A percentile compares a stretch with the other conserved stretches of the same genome.
Evolutionary conservation across 140 eudicot genomes (phyloP).

Genomic region (Artemisia princeps): DNA sequence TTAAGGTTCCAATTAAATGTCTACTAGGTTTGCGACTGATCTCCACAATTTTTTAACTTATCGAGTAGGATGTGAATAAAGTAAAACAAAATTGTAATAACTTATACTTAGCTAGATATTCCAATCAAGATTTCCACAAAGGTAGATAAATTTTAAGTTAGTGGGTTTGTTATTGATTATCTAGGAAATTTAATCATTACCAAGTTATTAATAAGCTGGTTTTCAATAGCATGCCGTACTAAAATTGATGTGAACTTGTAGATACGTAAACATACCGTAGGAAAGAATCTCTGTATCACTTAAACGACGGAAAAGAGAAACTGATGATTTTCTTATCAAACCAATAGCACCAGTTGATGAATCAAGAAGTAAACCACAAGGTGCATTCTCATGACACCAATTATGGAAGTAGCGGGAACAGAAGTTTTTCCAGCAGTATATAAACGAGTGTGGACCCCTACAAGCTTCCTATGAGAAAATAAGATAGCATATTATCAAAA

Average conservation of each 20-base stretch:
- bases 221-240: no score
- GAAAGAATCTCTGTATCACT: conserved; percentile 72
- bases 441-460: conserved; percentile 49
- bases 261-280: conserved; percentile 40
- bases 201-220: no score
- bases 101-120: no score
- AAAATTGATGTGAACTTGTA: neutral
- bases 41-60: no score
- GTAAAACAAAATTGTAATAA: no score
- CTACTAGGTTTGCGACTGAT: no score
- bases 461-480: conserved; percentile 52
- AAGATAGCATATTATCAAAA: neutral
- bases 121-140: no score
- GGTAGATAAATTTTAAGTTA: no score
- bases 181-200: no score
- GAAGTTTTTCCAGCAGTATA: conserved; percentile 72
- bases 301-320: conserved; percentile 69
- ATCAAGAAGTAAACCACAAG: conserved; percentile 63
- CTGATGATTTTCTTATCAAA: conserved; percentile 57
- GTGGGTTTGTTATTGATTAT: no score
- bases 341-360: conserved; percentile 64
- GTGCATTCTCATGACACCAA: conserved; percentile 67
- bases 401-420: conserved; percentile 55
- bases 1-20: no score
- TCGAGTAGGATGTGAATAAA: no score